A percentile compares a stretch with the other conserved stretches of the same genome.
These are phyloP conservation scores for Aspergillus kassunensis DNA, from an alignment of 495 filamentous ascomycete species.

Conservation along the genomic window DNA sequence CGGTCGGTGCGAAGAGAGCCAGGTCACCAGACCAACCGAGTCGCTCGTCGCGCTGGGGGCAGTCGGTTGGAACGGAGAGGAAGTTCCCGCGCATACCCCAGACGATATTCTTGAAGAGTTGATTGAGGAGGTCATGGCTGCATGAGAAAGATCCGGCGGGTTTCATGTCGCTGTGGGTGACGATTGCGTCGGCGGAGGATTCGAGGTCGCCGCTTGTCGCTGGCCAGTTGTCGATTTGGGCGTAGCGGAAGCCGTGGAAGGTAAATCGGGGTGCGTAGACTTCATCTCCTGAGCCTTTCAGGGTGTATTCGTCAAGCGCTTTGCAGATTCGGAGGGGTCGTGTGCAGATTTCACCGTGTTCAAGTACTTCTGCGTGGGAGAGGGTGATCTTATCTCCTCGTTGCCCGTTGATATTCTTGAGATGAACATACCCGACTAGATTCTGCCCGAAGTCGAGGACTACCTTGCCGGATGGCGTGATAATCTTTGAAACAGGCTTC, in stretches of 20 bases:
- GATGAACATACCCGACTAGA: slow-evolving; percentile 37
- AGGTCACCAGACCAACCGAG: slow-evolving; percentile 57
- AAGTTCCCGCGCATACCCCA: slow-evolving; percentile 58
- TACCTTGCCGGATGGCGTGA: neutral
- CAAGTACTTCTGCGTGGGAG: slow-evolving; percentile 47
- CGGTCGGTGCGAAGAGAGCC: slow-evolving; percentile 46
- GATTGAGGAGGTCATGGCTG: slow-evolving; percentile 45
- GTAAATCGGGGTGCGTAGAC: slow-evolving; percentile 43
- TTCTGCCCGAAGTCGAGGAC: slow-evolving; percentile 53
- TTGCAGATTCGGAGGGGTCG: slow-evolving; percentile 43
- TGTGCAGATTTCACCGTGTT: slow-evolving; percentile 44
- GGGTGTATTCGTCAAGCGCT: slow-evolving; percentile 12
- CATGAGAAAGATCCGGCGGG: slow-evolving; percentile 45
- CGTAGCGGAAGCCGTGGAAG: slow-evolving; percentile 55
- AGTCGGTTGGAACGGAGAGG: slow-evolving; percentile 52
- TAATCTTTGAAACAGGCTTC: neutral
- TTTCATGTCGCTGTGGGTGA: slow-evolving; percentile 50
- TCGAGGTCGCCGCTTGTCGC: slow-evolving; percentile 8
- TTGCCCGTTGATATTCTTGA: slow-evolving; percentile 26
- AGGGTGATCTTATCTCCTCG: slow-evolving; percentile 28
- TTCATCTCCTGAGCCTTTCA: slow-evolving; percentile 34
- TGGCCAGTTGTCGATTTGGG: slow-evolving; percentile 45
- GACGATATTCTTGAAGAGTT: slow-evolving; percentile 45
- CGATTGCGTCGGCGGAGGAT: slow-evolving; percentile 35
- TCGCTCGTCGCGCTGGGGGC: slow-evolving; percentile 54